Percentiles rank a stretch among this genome's conserved stretches.
phyloP scores from a whole-genome alignment of 116 monocot genomes.

The Iris pallida region DNA sequence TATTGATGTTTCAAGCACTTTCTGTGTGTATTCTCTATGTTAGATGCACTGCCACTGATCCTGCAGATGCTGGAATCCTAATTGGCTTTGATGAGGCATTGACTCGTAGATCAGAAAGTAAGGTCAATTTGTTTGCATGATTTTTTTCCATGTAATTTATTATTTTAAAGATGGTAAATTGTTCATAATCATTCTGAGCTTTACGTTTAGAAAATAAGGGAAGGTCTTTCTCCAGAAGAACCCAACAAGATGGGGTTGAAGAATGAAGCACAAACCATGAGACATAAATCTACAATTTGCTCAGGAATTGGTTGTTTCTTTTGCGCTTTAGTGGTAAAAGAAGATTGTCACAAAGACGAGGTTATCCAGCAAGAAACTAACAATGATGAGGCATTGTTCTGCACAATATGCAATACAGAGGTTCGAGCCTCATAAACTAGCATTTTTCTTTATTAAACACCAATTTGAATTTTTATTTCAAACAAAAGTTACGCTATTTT shows the following conservation, averaged over 20 bases:
- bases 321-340: constrained; percentile 57
- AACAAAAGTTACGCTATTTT: no score
- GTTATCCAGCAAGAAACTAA: constrained; percentile 23
- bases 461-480: no score
- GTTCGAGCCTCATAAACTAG: constrained; percentile 15
- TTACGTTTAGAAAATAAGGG: constrained; percentile 14
- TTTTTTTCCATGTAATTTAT: neutral
- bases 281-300: constrained; percentile 21
- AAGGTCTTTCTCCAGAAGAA: constrained; percentile 20
- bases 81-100: constrained; percentile 18
- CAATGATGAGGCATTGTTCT: constrained; percentile 69
- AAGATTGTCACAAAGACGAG: constrained; percentile 52
- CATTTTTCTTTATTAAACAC: neutral
- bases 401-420: constrained; percentile 91
- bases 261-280: constrained; percentile 13
- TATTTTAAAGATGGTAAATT: neutral
- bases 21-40: constrained; percentile 71
- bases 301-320: constrained; percentile 29
- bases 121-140: constrained; percentile 1
- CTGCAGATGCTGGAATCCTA: constrained; percentile 60
- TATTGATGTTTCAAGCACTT: constrained; percentile 44
- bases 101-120: constrained; percentile 23
- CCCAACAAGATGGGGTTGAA: constrained; percentile 24
- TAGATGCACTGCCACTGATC: constrained; percentile 81
- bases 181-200: neutral